phyloP scores from a whole-genome alignment of 1,139 yeast species.

The Scheffersomyces stambukii region DNA sequence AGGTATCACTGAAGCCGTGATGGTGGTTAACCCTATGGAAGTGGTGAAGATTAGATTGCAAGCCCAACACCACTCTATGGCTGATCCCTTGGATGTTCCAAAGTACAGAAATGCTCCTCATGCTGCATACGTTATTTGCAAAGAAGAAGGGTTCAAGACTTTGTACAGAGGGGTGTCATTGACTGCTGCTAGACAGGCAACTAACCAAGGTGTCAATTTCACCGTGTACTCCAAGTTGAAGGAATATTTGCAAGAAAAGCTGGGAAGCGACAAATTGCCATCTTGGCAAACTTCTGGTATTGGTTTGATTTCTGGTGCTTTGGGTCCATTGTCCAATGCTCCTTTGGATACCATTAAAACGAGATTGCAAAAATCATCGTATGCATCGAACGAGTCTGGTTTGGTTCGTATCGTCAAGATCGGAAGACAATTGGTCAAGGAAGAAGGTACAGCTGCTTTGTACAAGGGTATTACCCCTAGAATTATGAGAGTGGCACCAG shows the following conservation, averaged over 20 bases:
- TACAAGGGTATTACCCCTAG: slow-evolving; percentile 98
- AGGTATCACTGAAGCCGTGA: slow-evolving; percentile 92
- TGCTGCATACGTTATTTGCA: slow-evolving; percentile 77
- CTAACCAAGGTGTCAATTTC: slow-evolving; percentile 97
- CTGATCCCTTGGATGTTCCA: slow-evolving; percentile 75
- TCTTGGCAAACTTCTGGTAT: slow-evolving; percentile 91
- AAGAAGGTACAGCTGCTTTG: slow-evolving; percentile 83
- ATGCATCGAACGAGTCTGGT: slow-evolving; percentile 67
- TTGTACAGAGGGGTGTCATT: slow-evolving; percentile 92
- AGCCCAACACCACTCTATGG: slow-evolving; percentile 89
- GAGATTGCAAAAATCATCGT: slow-evolving; percentile 88
- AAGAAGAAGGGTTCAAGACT: slow-evolving; percentile 88
- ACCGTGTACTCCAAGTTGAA: slow-evolving; percentile 89
- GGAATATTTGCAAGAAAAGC: slow-evolving; percentile 64
- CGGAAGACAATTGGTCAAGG: slow-evolving; percentile 75
- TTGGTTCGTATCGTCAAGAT: slow-evolving; percentile 75
- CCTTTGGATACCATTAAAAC: slow-evolving; percentile 97
- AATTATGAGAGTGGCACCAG: slow-evolving; percentile 99
- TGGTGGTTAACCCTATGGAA: slow-evolving; percentile 95
- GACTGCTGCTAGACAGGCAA: slow-evolving; percentile 97
- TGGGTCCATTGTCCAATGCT: slow-evolving; percentile 96
- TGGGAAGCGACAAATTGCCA: slow-evolving; percentile 66
- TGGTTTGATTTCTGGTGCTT: slow-evolving; percentile 92
- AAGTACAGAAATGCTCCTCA: slow-evolving; percentile 93
- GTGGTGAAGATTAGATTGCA: slow-evolving; percentile 94